Evolutionary conservation across 805 yeast genomes (phyloP).

Genomic region (Candida suzukii): DNA sequence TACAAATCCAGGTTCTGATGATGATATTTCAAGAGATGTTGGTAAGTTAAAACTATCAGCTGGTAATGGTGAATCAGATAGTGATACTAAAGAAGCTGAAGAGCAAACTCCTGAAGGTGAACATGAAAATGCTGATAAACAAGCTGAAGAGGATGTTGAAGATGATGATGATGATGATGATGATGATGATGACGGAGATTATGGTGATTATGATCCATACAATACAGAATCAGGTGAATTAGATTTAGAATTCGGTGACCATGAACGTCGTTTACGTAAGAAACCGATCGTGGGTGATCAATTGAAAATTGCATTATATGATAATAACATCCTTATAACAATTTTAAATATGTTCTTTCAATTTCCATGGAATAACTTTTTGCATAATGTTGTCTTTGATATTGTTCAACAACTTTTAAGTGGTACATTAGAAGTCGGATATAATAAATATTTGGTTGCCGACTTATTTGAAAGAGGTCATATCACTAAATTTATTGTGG

Average conservation of each 20-base stretch:
- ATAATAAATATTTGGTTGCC: conserved; percentile 67
- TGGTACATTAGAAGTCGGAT: conserved; percentile 80
- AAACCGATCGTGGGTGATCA: conserved; percentile 80
- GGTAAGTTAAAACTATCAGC: conserved; percentile 22
- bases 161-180: conserved; percentile 4
- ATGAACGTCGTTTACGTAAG: conserved; percentile 32
- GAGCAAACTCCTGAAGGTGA: conserved; percentile 4
- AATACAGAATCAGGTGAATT: conserved; percentile 13
- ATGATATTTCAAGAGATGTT: conserved; percentile 27
- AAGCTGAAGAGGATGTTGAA: conserved; percentile 3
- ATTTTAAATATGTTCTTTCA: conserved; percentile 71
- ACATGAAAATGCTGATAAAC: conserved; percentile 7
- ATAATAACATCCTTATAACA: conserved; percentile 58
- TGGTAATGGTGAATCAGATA: conserved; percentile 9
- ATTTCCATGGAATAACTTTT: conserved; percentile 95
- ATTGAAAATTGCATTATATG: conserved; percentile 75
- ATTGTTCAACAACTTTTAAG: conserved; percentile 90
- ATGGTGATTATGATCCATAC: conserved; percentile 26
- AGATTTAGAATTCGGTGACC: conserved; percentile 13
- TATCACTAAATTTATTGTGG: conserved; percentile 50
- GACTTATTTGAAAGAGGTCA: conserved; percentile 64
- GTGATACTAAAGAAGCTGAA: conserved; percentile 1
- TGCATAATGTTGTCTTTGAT: conserved; percentile 96
- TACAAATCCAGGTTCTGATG: conserved; percentile 13
- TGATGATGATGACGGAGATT: conserved; percentile 13